These are phyloP conservation scores for Cytospora chrysosperma DNA, from an alignment of 2,329 filamentous ascomycete genomes.

Conservation along the genomic window DNA sequence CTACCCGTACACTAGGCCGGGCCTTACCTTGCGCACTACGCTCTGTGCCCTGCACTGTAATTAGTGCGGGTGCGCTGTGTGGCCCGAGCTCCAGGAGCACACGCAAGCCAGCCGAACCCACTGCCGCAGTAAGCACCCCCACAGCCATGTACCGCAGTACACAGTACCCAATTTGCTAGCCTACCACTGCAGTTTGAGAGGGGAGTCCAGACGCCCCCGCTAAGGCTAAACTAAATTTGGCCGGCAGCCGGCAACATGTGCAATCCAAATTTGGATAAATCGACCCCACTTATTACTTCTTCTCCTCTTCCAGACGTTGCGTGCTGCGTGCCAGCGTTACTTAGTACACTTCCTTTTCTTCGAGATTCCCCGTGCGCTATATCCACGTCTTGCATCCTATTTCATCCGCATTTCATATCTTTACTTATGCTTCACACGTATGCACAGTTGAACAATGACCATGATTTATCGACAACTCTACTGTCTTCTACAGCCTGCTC, in stretches of 20 bases:
- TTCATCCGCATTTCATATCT: not conserved
- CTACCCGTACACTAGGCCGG: no score
- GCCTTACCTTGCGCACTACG: not conserved
- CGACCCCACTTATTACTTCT: not conserved
- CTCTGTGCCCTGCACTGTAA: not conserved
- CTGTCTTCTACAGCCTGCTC: not conserved
- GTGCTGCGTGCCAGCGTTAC: no score
- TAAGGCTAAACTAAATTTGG: conserved; percentile 13
- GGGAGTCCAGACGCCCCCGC: not conserved
- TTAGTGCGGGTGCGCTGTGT: not conserved
- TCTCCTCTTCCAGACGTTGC: not conserved
- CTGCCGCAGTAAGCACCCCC: not conserved
- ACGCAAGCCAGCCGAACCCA: not conserved
- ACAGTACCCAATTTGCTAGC: no score
- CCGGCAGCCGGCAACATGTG: conserved; percentile 3
- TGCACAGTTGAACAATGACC: no score
- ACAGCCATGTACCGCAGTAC: no score
- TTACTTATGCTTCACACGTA: not conserved
- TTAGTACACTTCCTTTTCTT: not conserved
- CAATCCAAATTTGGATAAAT: not conserved
- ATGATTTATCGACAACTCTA: no score
- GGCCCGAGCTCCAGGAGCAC: not conserved
- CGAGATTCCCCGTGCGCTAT: not conserved
- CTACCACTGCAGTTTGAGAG: not conserved
- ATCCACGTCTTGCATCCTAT: not conserved